Evolutionary conservation across 2,329 filamentous ascomycete genomes (phyloP).

Genomic region (Trichoderma koningii): DNA sequence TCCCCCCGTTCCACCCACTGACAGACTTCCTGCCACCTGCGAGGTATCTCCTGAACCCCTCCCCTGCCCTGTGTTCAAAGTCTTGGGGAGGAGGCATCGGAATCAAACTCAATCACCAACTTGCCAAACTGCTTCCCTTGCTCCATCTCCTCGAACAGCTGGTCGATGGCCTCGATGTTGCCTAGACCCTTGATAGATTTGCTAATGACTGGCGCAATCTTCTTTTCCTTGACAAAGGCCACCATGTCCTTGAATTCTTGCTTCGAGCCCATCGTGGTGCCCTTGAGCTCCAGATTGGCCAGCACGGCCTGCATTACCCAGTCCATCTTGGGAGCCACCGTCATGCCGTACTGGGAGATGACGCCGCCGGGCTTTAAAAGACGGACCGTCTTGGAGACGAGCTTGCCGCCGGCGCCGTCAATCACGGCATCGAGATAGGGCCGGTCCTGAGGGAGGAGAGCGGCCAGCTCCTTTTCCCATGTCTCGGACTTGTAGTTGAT

Average conservation of each 20-base stretch:
- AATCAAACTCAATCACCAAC: conserved; percentile 74
- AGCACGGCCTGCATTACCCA: conserved; percentile 83
- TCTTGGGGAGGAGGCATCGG: conserved; percentile 41
- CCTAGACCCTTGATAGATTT: conserved; percentile 72
- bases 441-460: conserved; percentile 63
- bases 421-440: conserved; percentile 79
- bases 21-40: no score
- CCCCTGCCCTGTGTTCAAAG: conserved; percentile 37
- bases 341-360: conserved; percentile 92
- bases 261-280: conserved; percentile 87
- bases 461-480: conserved; percentile 77
- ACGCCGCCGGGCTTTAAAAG: conserved; percentile 80
- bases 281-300: conserved; percentile 83
- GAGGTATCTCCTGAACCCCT: neutral
- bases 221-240: conserved; percentile 71
- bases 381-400: conserved; percentile 67
- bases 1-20: neutral
- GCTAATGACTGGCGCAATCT: conserved; percentile 77
- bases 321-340: conserved; percentile 78
- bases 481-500: conserved; percentile 74
- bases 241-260: conserved; percentile 93
- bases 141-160: conserved; percentile 85
- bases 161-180: conserved; percentile 76
- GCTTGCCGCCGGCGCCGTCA: conserved; percentile 86
- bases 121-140: conserved; percentile 88